phyloP scores from a whole-genome alignment of 495 filamentous ascomycete genomes.

The Penicillium paradoxum region DNA sequence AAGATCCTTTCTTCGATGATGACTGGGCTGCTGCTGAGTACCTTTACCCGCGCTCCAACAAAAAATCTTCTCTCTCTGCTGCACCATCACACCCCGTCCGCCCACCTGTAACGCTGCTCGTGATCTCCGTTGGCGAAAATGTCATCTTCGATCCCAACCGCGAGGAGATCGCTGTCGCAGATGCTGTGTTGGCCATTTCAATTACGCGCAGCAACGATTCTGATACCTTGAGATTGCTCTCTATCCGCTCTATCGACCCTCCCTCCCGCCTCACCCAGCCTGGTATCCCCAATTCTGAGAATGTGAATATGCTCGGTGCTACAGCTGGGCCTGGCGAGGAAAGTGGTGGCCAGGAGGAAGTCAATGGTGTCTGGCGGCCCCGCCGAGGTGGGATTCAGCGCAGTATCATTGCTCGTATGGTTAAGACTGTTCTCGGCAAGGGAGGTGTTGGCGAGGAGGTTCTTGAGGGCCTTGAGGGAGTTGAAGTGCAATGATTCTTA shows the following conservation, averaged over 20 bases:
- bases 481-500: constrained; percentile 34
- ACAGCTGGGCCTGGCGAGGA: constrained; percentile 27
- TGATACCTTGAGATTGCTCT: constrained; percentile 47
- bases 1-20: constrained; percentile 97
- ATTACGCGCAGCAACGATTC: constrained; percentile 41
- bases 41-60: constrained; percentile 59
- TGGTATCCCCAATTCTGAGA: constrained; percentile 63
- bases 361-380: constrained; percentile 73
- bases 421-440: constrained; percentile 57
- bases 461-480: constrained; percentile 65
- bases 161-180: constrained; percentile 89
- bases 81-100: constrained; percentile 30
- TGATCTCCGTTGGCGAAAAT: constrained; percentile 78
- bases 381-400: constrained; percentile 71
- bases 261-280: constrained; percentile 66
- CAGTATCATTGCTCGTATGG: constrained; percentile 58
- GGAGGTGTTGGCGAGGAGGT: constrained; percentile 85
- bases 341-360: constrained; percentile 45
- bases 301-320: constrained; percentile 54
- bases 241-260: constrained; percentile 63
- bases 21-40: constrained; percentile 83
- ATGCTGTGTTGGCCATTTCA: constrained; percentile 77
- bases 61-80: neutral
- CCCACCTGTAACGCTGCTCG: constrained; percentile 84
- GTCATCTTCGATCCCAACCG: constrained; percentile 89